Conservation (phyloP, 495 filamentous ascomycete genomes). For the Choiromyces venosus region DNA sequence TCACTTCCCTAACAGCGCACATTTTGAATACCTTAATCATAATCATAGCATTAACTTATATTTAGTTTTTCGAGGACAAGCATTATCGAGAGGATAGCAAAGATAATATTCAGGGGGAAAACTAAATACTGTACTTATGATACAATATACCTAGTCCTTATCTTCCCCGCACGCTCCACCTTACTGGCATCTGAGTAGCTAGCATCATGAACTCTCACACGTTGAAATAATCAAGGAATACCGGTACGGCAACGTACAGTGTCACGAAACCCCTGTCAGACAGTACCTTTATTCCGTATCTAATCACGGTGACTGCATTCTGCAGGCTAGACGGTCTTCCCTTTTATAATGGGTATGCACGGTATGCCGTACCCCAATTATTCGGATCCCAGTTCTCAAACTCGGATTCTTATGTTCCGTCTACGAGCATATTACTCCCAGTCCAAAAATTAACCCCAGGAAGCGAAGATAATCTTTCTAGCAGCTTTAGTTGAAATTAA, state of each 20-base stretch:
- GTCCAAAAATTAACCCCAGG: background rate
- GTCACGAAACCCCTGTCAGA: background rate
- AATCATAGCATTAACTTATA: background rate
- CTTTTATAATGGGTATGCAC: background rate
- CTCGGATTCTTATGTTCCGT: background rate
- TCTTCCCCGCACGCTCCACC: background rate
- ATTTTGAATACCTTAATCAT: background rate
- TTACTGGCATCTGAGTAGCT: background rate
- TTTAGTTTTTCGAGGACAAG: background rate
- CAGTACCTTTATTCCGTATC: background rate
- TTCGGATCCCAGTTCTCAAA: background rate
- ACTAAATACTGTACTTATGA: background rate
- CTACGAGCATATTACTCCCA: background rate
- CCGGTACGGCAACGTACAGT: background rate
- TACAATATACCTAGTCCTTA: background rate
- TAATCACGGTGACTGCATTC: background rate
- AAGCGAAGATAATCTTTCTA: background rate
- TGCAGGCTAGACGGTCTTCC: background rate
- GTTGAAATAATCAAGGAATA: background rate
- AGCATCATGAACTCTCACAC: background rate
- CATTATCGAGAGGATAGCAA: background rate
- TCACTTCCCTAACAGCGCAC: background rate
- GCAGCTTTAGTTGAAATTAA: background rate
- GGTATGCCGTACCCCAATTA: background rate
- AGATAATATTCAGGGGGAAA: too few species aligned